A percentile compares a stretch with the other conserved stretches of the same genome.
phyloP scores from a whole-genome alignment of 257 asterid genomes.

The Lithospermum erythrorhizon region DNA sequence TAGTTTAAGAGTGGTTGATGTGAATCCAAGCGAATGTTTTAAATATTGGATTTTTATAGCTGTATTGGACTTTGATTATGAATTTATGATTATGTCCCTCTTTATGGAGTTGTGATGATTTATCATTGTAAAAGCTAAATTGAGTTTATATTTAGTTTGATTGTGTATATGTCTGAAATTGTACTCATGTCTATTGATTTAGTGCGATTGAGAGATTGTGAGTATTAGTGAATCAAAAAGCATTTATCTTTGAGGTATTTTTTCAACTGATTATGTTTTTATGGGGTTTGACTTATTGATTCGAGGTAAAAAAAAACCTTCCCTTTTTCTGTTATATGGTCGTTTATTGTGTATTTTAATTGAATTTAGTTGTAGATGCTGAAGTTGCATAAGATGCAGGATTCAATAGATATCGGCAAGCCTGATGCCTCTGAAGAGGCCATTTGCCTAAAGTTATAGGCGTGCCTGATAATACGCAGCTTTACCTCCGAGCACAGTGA shows the following conservation, averaged over 20 bases:
- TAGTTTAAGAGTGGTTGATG: too few species aligned
- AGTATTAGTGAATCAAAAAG: not conserved
- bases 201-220: slow-evolving; percentile 1
- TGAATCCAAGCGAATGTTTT: too few species aligned
- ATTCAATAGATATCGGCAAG: too few species aligned
- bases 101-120: not conserved
- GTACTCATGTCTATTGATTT: slow-evolving; percentile 4
- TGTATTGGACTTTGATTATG: slow-evolving; percentile 8
- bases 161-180: slow-evolving; percentile 7
- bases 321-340: not conserved
- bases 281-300: slow-evolving; percentile 34
- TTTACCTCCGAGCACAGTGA: too few species aligned
- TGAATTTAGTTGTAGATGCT: slow-evolving; percentile 1
- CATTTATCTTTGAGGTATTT: slow-evolving; percentile 7
- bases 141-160: not conserved
- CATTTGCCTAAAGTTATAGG: too few species aligned
- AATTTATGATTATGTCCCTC: too few species aligned
- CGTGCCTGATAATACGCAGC: too few species aligned
- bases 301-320: slow-evolving; percentile 3
- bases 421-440: too few species aligned
- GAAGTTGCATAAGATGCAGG: too few species aligned
- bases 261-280: not conserved
- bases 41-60: too few species aligned
- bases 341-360: slow-evolving; percentile 1
- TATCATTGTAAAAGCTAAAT: not conserved